Conservation (phyloP, 2,329 filamentous ascomycete genomes). For the Ophiosphaerella herpotricha region DNA sequence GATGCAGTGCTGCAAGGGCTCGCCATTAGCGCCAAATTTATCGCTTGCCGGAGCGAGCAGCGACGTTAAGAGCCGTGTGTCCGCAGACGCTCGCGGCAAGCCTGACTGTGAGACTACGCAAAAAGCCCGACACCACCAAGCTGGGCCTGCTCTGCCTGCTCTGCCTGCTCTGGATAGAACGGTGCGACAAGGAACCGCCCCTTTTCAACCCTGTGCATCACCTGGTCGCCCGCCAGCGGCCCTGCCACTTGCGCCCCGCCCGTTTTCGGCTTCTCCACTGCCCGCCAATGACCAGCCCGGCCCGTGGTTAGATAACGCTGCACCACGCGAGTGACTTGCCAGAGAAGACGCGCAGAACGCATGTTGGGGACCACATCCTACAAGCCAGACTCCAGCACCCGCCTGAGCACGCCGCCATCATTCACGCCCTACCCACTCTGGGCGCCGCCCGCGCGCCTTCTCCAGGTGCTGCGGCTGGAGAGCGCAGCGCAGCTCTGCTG, state of each 20-base stretch:
- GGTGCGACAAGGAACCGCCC: neutral
- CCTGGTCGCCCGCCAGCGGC: neutral
- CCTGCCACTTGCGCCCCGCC: neutral
- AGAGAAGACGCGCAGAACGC: neutral
- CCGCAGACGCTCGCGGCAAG: neutral
- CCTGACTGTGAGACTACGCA: neutral
- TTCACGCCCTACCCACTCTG: constrained; percentile 26
- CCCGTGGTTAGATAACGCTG: neutral
- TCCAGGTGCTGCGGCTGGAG: constrained; percentile 15
- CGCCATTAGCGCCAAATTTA: constrained; percentile 1
- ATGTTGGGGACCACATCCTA: neutral
- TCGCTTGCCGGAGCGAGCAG: neutral
- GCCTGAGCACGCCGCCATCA: constrained; percentile 31
- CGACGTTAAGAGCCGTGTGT: constrained; percentile 8
- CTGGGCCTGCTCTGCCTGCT: neutral
- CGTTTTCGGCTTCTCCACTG: constrained; percentile 1
- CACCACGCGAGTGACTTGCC: neutral
- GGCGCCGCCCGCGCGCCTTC: constrained; percentile 33
- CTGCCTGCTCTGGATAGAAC: neutral
- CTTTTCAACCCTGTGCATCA: neutral
- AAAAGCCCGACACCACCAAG: neutral
- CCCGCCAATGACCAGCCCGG: constrained; percentile 1
- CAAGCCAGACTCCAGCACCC: neutral
- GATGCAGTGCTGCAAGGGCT: constrained; percentile 2
- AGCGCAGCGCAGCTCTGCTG: constrained; percentile 29